Base-by-base conservation (phyloP, 164 flowering plant species). In the Stephania cephalantha region DNA sequence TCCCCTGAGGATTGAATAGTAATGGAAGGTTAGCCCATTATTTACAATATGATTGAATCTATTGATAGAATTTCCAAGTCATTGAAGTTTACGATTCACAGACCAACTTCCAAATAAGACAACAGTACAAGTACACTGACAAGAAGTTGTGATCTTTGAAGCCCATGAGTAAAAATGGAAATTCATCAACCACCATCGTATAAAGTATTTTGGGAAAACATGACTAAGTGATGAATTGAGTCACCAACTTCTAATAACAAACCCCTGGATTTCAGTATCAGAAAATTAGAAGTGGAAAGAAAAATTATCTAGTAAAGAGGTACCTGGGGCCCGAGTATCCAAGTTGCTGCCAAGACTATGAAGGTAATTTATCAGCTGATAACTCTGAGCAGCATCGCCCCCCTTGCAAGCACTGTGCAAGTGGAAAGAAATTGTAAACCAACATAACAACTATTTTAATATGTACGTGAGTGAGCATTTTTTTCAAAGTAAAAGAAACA, bases 361-460 rank as follows among this genome's bases (percentile, higher is more conserved):
- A 15, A n/a, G n/a, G 6, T 29, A 70, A 69, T 69, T 45, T 45
- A 35, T 69, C 46, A 69, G 48, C 63, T 55, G 10, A 50, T 8
- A 50, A 55, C 63, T 55, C 18, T 55, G 63, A 55, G 63, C 18
- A 11, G 61, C 63, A 55, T 55, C 63, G n/a, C 4, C 5, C 20
- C 63, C 63, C 63, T n/a, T 55, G n/a, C 53, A 70, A 69, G 52
- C 4, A 70, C 13, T 45, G 20, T 9, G 71, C 20, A 48, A 61
- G 68, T 48, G 61, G 42, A 15, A 46, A 35, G 10, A 44, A 35
- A 64, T 58, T 22, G 17, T 63, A 73, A 73, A 64, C 69, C 69
- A 64, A 44, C 61, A 4, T 9, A 55, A 15, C 63, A 2, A 5
- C 13, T n/a, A n/a, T 55, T 50, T 72, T 20, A 20, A 18, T 44